Percentiles rank a stretch among this genome's conserved stretches.
Conservation (phyloP, 208 protist species). For the Acanthamoeba lugdunensis region DNA sequence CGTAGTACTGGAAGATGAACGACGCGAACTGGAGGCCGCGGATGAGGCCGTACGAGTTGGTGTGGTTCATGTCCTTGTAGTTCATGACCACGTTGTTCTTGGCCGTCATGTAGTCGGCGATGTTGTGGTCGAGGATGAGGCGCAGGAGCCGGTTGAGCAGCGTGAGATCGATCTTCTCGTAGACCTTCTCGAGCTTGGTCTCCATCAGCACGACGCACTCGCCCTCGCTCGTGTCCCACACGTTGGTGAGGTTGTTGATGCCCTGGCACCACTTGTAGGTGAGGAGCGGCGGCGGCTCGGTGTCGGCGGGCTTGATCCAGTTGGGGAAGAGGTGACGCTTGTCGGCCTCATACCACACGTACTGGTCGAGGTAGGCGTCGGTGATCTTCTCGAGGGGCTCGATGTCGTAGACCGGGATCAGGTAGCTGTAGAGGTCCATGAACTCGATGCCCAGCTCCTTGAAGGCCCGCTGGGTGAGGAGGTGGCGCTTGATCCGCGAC, state of each 20-base stretch:
- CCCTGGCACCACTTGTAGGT: conserved; percentile 99
- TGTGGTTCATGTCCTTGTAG: conserved; percentile 99
- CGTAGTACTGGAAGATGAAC: conserved; percentile 99
- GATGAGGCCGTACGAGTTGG: conserved; percentile 98
- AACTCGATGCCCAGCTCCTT: conserved; percentile 98
- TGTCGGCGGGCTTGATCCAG: conserved; percentile 99
- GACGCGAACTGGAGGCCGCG: conserved; percentile 99
- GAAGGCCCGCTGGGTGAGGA: conserved; percentile 98
- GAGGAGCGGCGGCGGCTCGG: conserved; percentile 97
- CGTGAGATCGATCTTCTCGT: conserved; percentile 99
- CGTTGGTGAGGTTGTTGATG: conserved; percentile 98
- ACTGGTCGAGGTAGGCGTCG: conserved; percentile 99
- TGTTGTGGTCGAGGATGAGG: conserved; percentile 99
- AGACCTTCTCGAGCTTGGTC: conserved; percentile 97
- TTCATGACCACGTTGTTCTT: conserved; percentile 99
- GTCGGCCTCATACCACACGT: conserved; percentile 99
- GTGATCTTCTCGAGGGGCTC: conserved; percentile 99
- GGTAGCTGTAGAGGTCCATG: conserved; percentile 99
- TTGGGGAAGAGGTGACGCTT: conserved; percentile 99
- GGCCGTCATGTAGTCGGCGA: conserved; percentile 99
- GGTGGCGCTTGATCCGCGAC: conserved; percentile 97
- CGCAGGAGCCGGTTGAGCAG: conserved; percentile 98
- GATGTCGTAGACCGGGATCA: conserved; percentile 99
- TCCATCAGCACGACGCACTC: conserved; percentile 98
- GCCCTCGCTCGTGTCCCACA: conserved; percentile 94